phyloP scores from a whole-genome alignment of 192 early-diverging fungal genomes.

The Glomus cerebriforme region DNA sequence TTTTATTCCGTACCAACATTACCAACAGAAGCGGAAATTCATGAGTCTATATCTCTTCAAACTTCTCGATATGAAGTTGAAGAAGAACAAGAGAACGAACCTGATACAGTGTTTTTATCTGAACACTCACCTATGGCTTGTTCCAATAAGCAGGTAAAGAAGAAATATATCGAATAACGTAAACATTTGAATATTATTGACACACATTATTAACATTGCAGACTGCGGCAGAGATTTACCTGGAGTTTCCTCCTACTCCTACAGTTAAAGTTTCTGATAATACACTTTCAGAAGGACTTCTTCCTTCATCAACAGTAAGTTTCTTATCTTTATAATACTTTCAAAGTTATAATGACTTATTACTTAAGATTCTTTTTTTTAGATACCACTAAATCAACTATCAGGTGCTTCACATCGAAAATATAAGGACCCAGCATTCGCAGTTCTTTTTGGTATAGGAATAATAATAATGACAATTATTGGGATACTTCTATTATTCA shows the following conservation, averaged over 20 bases:
- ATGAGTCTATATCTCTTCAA: slow-evolving; percentile 14
- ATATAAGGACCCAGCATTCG: slow-evolving; percentile 55
- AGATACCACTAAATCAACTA: slow-evolving; percentile 10
- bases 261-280: slow-evolving; percentile 35
- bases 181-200: neutral
- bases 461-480: slow-evolving; percentile 41
- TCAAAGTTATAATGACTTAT: neutral
- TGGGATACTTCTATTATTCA: slow-evolving; percentile 51
- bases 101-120: neutral
- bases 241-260: slow-evolving; percentile 44
- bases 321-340: neutral
- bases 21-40: slow-evolving; percentile 9
- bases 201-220: slow-evolving; percentile 12
- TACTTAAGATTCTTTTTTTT: neutral
- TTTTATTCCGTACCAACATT: slow-evolving; percentile 15
- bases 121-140: neutral
- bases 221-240: slow-evolving; percentile 58
- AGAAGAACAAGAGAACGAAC: neutral
- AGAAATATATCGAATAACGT: neutral
- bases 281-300: slow-evolving; percentile 50
- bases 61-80: neutral
- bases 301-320: slow-evolving; percentile 49
- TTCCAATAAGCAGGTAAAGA: slow-evolving; percentile 2
- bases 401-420: slow-evolving; percentile 35
- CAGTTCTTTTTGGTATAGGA: slow-evolving; percentile 41